Base-by-base conservation (phyloP, 192 early-diverging fungal species). In the Coemansia sp. region DNA sequence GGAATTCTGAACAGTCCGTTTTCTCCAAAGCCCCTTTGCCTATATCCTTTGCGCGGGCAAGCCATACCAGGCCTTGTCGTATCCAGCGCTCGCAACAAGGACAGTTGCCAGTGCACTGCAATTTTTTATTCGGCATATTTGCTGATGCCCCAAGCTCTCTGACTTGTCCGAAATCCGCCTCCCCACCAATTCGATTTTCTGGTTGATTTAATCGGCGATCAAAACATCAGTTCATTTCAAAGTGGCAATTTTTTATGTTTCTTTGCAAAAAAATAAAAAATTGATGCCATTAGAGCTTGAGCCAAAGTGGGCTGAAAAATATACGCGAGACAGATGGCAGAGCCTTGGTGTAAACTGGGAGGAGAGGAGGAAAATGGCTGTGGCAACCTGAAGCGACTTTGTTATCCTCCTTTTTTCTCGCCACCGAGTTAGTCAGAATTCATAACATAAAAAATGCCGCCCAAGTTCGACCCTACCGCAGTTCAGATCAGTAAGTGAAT, bases 391-490 rank as follows among this genome's bases (percentile, higher is more conserved):
- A n/a, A 34, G 30, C 35, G 19, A 19, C 13, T 23, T n/a, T n/a
- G 53, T 55, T 55, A 30, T 28, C 23, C 53, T 55, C 53, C 53
- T 55, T 55, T 55, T 55, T 55, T 42, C 23, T 55, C 53, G 53
- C 53, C 28, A 55, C 53, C 18, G 53, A 55, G 23, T 28, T 55
- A 16, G 53, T 55, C 53, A n/a, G 53, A 55, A 18, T 42, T 42
- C 39, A 42, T 42, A 42, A 42, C 39, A 61, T 58, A 51, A 74
- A 74, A 78, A 59, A 92, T 92, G 90, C 93, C 93, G 65, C 93
- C 91, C 78, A 93, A 94, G 87, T 83, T 90, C 77, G 93, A 94
- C 81, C 87, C 93, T 60, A 80, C 67, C 69, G 89, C 86, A 74
- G 81, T 93, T 68, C 86, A 81, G 83, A 85, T 83, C 75, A 75